Base-by-base conservation (phyloP, 2,329 filamentous ascomycete species). In the Fusarium longipes region DNA sequence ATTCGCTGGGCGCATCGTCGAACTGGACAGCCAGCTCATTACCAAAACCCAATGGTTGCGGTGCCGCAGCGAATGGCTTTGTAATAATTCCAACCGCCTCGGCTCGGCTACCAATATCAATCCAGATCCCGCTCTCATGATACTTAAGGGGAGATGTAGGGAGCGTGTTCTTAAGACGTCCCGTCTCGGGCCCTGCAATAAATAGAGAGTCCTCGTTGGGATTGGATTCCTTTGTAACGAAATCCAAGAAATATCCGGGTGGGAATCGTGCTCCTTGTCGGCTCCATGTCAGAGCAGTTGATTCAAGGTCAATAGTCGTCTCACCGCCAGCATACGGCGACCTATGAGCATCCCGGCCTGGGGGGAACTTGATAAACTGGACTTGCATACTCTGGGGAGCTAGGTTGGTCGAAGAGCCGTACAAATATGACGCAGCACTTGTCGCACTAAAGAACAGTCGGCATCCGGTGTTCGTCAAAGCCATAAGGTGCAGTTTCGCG, bases 1-100 rank as follows among this genome's bases (percentile, higher is more conserved):
- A 89, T 75, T 99, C 95, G 49, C 91, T 89, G 0, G 91, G 86
- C 0, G 89, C 83, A 61, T 92, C 86, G 73, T 99, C 96, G 72
- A 96, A 99, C 72, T 99, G 96, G n/a, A 97, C 91, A 2, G 96
- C 93, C 56, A 98, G 83, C 79, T 99, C 96, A 71, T 99, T 99
- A 12, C 95, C 94, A 73, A 97, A 98, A 0, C 94, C 95, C 22
- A 88, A 76, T 0, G 92, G 91, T 25, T 87, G 86, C 12, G 80
- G 81, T 1, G 89, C 85, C 11, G 91, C 91, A 17, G 88, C 85
- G 70, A 93, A 95, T 1, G 91, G 87, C 47, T 86, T 85, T 1
- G 91, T 92, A 27, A 93, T 87, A 14, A 93, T 80, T 3, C 93
- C 93, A 57, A 97, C 87, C 68, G 92, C 93, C 75, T 97, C 90